phyloP scores from a whole-genome alignment of 305 asterid species.

The Nicotiana rustica region DNA sequence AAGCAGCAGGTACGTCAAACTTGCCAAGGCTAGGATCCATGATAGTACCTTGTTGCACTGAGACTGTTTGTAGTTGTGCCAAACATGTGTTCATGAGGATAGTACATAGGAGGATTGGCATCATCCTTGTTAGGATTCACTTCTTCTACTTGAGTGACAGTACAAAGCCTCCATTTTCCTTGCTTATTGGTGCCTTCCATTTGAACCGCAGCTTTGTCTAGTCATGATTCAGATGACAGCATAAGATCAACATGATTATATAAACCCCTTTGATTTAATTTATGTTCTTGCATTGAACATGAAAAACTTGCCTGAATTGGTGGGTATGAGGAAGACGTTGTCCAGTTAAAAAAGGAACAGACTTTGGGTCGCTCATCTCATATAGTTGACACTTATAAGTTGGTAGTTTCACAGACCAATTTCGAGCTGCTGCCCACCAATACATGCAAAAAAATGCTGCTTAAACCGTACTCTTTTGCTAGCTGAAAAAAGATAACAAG shows the following conservation, averaged over 20 bases:
- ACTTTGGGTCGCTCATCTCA: constrained; percentile 61
- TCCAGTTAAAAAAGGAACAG: constrained; percentile 32
- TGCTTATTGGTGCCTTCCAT: constrained; percentile 17
- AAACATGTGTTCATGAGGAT: constrained; percentile 62
- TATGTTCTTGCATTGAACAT: not conserved
- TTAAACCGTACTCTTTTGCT: not conserved
- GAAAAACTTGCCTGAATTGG: constrained; percentile 64
- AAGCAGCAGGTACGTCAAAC: constrained; percentile 54
- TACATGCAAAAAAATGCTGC: constrained; percentile 54
- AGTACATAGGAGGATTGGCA: constrained; percentile 55
- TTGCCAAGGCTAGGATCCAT: constrained; percentile 60
- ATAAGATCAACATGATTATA: constrained; percentile 2
- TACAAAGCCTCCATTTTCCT: constrained; percentile 47
- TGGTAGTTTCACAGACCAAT: constrained; percentile 52
- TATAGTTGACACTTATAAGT: constrained; percentile 52
- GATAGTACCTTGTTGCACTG: constrained; percentile 56
- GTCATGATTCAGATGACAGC: constrained; percentile 22
- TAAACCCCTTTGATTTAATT: not conserved
- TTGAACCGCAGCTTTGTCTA: constrained; percentile 58
- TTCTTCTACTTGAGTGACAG: constrained; percentile 66
- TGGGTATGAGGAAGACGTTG: constrained; percentile 60
- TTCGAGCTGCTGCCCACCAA: constrained; percentile 71
- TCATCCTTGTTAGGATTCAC: constrained; percentile 57
- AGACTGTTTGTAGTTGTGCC: constrained; percentile 62
- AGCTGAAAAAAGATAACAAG: no score